Evolutionary conservation across 2,329 filamentous ascomycete species (phyloP).

Genomic region (Scolecobasidium constrictum): DNA sequence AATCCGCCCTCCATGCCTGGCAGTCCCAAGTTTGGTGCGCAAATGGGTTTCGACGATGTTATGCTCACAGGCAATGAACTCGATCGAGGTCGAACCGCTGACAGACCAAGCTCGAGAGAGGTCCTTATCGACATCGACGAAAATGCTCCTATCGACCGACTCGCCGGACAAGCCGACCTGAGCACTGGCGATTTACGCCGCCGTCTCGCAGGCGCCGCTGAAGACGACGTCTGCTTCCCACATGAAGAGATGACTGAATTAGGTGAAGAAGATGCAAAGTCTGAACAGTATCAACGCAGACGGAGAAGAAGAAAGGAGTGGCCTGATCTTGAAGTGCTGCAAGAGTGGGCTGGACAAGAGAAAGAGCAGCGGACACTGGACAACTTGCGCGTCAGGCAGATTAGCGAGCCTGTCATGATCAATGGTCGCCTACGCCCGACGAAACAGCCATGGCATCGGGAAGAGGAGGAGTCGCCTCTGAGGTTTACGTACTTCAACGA

Average conservation of each 20-base stretch:
- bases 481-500: constrained; percentile 99
- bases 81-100: constrained; percentile 19
- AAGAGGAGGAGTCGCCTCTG: constrained; percentile 83
- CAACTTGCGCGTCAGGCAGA: constrained; percentile 75
- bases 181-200: constrained; percentile 23
- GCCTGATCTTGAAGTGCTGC: constrained; percentile 75
- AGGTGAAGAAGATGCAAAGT: constrained; percentile 51
- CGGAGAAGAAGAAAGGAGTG: constrained; percentile 59
- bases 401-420: constrained; percentile 86
- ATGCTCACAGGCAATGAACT: constrained; percentile 57
- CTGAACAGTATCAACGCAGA: constrained; percentile 21
- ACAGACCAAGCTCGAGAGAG: constrained; percentile 24
- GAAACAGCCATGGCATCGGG: constrained; percentile 68
- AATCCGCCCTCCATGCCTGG: constrained; percentile 53
- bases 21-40: constrained; percentile 43
- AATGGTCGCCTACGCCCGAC: constrained; percentile 79
- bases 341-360: constrained; percentile 84
- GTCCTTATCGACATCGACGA: constrained; percentile 40
- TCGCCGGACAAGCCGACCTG: neutral
- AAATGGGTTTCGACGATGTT: constrained; percentile 47
- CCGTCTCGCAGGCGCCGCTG: constrained; percentile 43
- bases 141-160: constrained; percentile 12
- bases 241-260: constrained; percentile 68
- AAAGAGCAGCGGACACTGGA: constrained; percentile 73
- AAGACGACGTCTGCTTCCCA: constrained; percentile 90